Conservation (phyloP, 257 asterid genomes). For the Solanum gandarillasii region DNA sequence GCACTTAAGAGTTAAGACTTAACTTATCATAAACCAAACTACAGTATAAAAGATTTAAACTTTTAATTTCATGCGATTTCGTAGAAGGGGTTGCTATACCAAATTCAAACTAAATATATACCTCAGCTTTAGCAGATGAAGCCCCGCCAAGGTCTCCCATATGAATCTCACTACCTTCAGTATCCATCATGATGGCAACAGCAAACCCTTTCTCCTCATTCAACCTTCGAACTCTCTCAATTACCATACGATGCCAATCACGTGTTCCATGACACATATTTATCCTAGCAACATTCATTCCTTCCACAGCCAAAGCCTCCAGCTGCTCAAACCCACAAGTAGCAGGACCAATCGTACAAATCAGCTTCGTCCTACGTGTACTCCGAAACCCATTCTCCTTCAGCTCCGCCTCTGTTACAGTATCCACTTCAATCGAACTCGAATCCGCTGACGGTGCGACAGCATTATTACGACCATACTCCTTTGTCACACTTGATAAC, state of each 20-base stretch:
- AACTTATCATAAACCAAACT: not conserved
- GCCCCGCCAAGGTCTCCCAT: slow-evolving; percentile 99
- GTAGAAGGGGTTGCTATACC: not conserved
- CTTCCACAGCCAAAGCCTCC: slow-evolving; percentile 93
- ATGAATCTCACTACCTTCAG: slow-evolving; percentile 99
- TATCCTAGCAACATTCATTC: slow-evolving; percentile 93
- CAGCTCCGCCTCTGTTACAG: slow-evolving; percentile 88
- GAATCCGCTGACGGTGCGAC: slow-evolving; percentile 25
- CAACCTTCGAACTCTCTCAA: slow-evolving; percentile 76
- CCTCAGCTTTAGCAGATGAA: slow-evolving; percentile 90
- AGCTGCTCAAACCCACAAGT: slow-evolving; percentile 77
- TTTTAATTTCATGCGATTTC: not conserved
- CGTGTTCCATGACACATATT: slow-evolving; percentile 99
- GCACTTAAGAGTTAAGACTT: not conserved
- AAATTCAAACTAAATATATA: slow-evolving; percentile 2
- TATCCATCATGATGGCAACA: slow-evolving; percentile 98
- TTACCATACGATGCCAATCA: slow-evolving; percentile 88
- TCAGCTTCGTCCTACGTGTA: slow-evolving; percentile 87
- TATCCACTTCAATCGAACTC: slow-evolving; percentile 73
- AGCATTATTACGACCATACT: slow-evolving; percentile 4
- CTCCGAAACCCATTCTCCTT: slow-evolving; percentile 98
- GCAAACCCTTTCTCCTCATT: slow-evolving; percentile 97
- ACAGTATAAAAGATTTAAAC: not conserved
- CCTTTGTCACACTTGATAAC: slow-evolving; percentile 20
- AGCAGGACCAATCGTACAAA: slow-evolving; percentile 85